Evolutionary conservation across 257 asterid genomes (phyloP).

Genomic region (Gynochthodes officinalis): DNA sequence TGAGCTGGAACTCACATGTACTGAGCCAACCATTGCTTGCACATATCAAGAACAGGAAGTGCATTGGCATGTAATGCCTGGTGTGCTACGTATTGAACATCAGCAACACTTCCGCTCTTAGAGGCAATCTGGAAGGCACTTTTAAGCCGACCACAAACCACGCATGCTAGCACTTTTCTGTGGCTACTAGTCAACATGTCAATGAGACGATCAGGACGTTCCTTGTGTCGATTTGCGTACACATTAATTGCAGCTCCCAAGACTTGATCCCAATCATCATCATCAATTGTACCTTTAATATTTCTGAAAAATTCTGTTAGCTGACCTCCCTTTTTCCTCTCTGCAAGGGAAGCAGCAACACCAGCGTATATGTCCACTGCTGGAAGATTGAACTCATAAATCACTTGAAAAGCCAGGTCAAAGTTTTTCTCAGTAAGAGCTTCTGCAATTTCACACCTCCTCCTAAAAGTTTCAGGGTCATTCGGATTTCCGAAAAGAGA

Average conservation of each 20-base stretch:
- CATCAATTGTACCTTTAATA: constrained; percentile 94
- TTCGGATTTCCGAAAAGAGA: constrained; percentile 96
- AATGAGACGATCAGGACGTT: constrained; percentile 97
- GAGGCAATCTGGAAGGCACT: constrained; percentile 99
- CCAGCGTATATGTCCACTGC: constrained; percentile 99
- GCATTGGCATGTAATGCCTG: constrained; percentile 99
- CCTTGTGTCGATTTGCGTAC: constrained; percentile 94
- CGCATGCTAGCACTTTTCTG: constrained; percentile 98
- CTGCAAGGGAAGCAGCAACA: constrained; percentile 95
- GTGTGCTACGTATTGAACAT: constrained; percentile 97
- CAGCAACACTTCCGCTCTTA: constrained; percentile 97
- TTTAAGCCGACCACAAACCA: constrained; percentile 94
- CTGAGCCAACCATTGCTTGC: constrained; percentile 96
- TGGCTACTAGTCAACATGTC: constrained; percentile 97
- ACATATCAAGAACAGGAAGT: constrained; percentile 96
- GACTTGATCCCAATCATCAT: constrained; percentile 98
- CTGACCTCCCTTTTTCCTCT: constrained; percentile 94
- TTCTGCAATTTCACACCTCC: constrained; percentile 97
- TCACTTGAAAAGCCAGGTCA: constrained; percentile 88
- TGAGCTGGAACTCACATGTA: constrained; percentile 52
- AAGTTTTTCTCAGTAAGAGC: constrained; percentile 87
- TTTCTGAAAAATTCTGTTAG: constrained; percentile 87
- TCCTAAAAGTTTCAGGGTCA: constrained; percentile 91
- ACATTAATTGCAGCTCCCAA: constrained; percentile 97
- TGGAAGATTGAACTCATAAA: constrained; percentile 85